Base-by-base conservation (phyloP, 805 yeast genomes). In the Lipomyces spencermartinsiae region DNA sequence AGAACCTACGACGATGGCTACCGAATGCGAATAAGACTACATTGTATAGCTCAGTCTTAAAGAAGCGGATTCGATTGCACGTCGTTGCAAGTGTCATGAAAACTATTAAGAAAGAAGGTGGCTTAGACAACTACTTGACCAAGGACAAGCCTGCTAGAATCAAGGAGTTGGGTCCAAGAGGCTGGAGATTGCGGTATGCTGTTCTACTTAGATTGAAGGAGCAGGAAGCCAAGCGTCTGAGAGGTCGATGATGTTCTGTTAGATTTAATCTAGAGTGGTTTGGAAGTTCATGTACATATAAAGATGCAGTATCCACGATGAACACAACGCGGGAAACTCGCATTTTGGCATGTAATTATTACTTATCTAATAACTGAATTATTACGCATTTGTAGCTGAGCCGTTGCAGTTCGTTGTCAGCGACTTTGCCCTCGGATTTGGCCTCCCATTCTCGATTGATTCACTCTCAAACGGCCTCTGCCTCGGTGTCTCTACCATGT, bases 61-160 rank as follows among this genome's bases (percentile, higher is more conserved):
- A 87, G 67, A 83, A 82, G 72, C 79, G 81, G 53, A 78, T 93
- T 58, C 81, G 82, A 60, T 78, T 92, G 64, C 87, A 84, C 68
- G 87, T 93, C 46, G 88, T 93, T 7, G 86, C 98, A 4, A 86
- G 89, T 68, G 98, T 93, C 5, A 83, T 95, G 76, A 87, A 89
- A 74, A 93, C 98, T 0, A 89, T 95, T 67, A 89, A 91, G 67
- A 91, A 88, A 74, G 98, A 94, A 78, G 99, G 99, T 70, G 99
- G 99, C 4, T 83, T 95, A 65, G 99, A 95, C 77, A 88, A 88
- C 71, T 95, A 95, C 77, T 79, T 95, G 69, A 84, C 87, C 56
- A 95, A 95, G 79, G 97, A 93, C 68, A 92, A 90, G 73, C 83
- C 96, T 5, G 96, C 97, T 2, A 85, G 99, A 81, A 83, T 92